A percentile compares a stretch with the other conserved stretches of the same genome.
Evolutionary conservation across 2,329 filamentous ascomycete species (phyloP).

Genomic region (Amesomyces nigricolor): DNA sequence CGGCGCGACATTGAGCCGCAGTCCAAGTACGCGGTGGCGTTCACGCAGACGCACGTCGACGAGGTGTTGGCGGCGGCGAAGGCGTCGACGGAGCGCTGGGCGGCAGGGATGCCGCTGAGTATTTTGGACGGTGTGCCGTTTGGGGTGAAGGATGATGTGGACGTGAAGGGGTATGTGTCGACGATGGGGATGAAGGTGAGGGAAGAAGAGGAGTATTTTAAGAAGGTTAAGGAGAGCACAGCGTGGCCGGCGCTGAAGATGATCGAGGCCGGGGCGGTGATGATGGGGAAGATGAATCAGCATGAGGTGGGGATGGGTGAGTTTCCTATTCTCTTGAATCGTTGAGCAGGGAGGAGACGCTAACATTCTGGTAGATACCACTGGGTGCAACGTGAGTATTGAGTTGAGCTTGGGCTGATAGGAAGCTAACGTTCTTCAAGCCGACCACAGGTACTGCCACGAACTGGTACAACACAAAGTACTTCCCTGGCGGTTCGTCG

Average conservation of each 20-base stretch:
- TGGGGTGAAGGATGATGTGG: constrained; percentile 76
- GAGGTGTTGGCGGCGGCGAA: constrained; percentile 61
- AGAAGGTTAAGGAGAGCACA: constrained; percentile 46
- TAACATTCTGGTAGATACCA: constrained; percentile 54
- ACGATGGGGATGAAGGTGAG: constrained; percentile 60
- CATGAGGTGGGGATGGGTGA: constrained; percentile 66
- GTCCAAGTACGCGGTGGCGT: constrained; percentile 64
- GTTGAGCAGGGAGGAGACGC: background rate
- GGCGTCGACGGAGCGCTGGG: constrained; percentile 68
- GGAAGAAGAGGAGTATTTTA: constrained; percentile 47
- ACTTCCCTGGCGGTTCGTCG: constrained; percentile 78
- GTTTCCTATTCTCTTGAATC: constrained; percentile 33
- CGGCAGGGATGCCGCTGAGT: constrained; percentile 57
- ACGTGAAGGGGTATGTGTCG: constrained; percentile 63
- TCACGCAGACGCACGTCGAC: constrained; percentile 61
- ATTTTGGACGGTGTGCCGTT: constrained; percentile 78
- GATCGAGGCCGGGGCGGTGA: constrained; percentile 67
- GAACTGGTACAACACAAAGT: constrained; percentile 70
- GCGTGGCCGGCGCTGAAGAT: constrained; percentile 67
- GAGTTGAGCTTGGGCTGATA: too few species aligned
- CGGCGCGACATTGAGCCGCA: constrained; percentile 49
- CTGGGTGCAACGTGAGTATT: constrained; percentile 64
- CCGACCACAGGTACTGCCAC: constrained; percentile 65
- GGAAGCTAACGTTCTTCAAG: constrained; percentile 24
- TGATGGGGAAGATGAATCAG: constrained; percentile 74